These are phyloP conservation scores for Oryza glaberrima DNA, from an alignment of 176 grass and related monocot genomes.

Conservation along the genomic window DNA sequence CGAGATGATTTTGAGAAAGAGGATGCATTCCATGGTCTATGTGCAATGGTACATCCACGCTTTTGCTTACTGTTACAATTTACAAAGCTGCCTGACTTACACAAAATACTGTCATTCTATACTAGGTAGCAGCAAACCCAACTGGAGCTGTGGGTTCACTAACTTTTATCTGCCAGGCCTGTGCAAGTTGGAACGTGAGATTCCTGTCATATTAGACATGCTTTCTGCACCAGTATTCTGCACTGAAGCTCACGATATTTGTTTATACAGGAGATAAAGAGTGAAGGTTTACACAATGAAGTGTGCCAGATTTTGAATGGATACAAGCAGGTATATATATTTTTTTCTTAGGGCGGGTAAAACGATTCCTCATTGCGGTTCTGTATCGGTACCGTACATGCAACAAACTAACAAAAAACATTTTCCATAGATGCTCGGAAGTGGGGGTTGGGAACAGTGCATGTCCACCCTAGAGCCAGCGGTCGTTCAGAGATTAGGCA, in stretches of 20 bases:
- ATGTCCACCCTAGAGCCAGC: conserved; percentile 74
- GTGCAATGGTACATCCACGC: conserved; percentile 65
- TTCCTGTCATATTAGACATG: background rate
- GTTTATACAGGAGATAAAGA: conserved; percentile 85
- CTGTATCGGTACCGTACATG: background rate
- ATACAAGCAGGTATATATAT: conserved; percentile 83
- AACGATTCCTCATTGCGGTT: background rate
- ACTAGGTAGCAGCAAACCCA: conserved; percentile 84
- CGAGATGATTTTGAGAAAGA: conserved; percentile 99
- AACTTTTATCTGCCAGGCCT: conserved; percentile 74
- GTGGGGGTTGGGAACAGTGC: conserved; percentile 79
- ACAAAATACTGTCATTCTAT: background rate
- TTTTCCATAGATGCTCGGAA: conserved; percentile 69
- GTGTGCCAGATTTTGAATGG: conserved; percentile 88
- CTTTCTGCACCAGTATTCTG: background rate
- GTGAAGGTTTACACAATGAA: conserved; percentile 79
- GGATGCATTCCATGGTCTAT: conserved; percentile 91
- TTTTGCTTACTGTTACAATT: background rate
- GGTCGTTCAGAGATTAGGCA: conserved; percentile 68
- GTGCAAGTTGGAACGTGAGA: conserved; percentile 92
- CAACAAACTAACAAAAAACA: background rate
- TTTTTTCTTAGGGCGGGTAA: background rate
- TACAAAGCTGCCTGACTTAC: conserved; percentile 16
- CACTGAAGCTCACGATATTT: conserved; percentile 15
- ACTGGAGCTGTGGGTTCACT: conserved; percentile 68